These are phyloP conservation scores for Zoysia matrella DNA, from an alignment of 202 grass and related monocot species.

Conservation along the genomic window DNA sequence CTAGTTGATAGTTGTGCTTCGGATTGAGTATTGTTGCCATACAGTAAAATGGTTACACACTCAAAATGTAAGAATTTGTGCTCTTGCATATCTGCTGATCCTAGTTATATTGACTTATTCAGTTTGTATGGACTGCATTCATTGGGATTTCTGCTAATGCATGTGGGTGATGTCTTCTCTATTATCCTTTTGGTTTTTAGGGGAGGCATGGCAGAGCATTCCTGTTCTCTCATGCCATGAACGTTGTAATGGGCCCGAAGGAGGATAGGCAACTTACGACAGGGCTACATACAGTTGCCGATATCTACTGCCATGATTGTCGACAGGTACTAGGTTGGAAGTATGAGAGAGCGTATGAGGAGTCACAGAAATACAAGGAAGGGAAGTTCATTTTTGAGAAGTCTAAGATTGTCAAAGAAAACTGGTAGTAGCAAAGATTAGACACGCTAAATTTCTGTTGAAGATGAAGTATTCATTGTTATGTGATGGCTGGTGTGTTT, in stretches of 20 bases:
- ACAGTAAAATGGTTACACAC: neutral
- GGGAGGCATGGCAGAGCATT: constrained; percentile 64
- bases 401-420: constrained; percentile 76
- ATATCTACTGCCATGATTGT: constrained; percentile 70
- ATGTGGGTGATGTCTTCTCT: constrained; percentile 27
- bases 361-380: constrained; percentile 76
- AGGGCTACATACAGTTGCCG: constrained; percentile 63
- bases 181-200: constrained; percentile 38
- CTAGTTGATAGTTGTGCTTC: neutral
- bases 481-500: neutral
- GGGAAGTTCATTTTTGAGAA: constrained; percentile 88
- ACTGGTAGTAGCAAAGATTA: constrained; percentile 59
- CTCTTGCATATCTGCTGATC: neutral
- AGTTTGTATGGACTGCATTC: neutral
- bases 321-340: constrained; percentile 75
- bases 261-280: constrained; percentile 76
- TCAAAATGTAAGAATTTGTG: neutral
- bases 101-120: neutral
- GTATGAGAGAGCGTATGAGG: constrained; percentile 71
- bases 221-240: constrained; percentile 85
- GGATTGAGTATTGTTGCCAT: neutral
- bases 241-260: constrained; percentile 56
- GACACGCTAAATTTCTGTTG: neutral
- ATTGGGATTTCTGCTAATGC: neutral
- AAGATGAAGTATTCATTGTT: constrained; percentile 29